These are phyloP conservation scores for Thecaphora frezii DNA, from an alignment of 1,284 basidiomycete genomes.

Conservation along the genomic window DNA sequence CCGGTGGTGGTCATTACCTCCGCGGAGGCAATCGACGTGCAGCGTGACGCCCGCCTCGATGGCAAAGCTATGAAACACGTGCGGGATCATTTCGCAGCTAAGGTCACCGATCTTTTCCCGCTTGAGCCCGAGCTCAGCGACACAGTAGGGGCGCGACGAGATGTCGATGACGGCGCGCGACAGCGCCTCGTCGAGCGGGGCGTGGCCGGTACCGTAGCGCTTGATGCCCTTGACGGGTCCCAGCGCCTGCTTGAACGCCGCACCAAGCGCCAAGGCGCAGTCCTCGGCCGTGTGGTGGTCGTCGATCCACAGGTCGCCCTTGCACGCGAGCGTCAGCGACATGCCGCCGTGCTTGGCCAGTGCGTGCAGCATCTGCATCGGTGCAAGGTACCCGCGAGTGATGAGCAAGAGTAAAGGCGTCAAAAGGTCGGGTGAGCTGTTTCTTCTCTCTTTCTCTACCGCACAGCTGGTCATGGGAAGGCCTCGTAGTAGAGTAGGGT, in stretches of 20 bases:
- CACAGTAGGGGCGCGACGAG: conserved; percentile 92
- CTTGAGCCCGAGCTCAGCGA: conserved; percentile 74
- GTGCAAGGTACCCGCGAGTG: background rate
- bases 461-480: no score
- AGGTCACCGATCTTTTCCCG: conserved; percentile 95
- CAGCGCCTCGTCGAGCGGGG: conserved; percentile 87
- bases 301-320: conserved; percentile 95
- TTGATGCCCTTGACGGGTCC: conserved; percentile 92
- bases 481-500: no score
- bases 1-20: conserved; percentile 98
- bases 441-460: no score
- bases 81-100: conserved; percentile 88
- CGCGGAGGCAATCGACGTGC: conserved; percentile 89
- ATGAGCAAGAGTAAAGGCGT: background rate
- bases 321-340: conserved; percentile 82
- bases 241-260: conserved; percentile 91
- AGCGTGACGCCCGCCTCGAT: conserved; percentile 86
- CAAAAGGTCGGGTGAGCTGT: no score
- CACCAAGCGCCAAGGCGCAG: conserved; percentile 85
- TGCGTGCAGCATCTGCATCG: conserved; percentile 57
- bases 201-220: conserved; percentile 93
- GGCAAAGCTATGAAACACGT: conserved; percentile 89
- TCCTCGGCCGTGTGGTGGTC: conserved; percentile 99
- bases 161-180: conserved; percentile 96
- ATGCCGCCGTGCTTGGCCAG: conserved; percentile 59